Evolutionary conservation across 441 rosid genomes (phyloP).

Genomic region (Metrosideros polymorpha): DNA sequence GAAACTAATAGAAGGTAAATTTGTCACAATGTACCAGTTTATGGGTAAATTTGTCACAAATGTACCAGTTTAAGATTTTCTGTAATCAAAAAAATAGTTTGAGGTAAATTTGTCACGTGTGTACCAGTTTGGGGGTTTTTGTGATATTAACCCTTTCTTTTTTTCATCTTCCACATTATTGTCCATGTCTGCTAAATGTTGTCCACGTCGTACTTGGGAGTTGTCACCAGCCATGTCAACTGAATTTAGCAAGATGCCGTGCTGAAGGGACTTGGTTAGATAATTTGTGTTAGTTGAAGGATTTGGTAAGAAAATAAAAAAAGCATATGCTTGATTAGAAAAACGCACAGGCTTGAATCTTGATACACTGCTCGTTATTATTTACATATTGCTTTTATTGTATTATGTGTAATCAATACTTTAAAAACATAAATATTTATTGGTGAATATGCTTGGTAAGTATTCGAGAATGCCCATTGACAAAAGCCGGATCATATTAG

Average conservation of each 20-base stretch:
- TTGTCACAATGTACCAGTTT: too few species aligned
- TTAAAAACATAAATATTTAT: background rate
- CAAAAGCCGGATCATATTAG: background rate
- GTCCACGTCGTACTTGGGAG: too few species aligned
- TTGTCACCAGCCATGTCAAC: background rate
- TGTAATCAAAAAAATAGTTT: too few species aligned
- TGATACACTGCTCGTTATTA: rapidly evolving
- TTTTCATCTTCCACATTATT: too few species aligned
- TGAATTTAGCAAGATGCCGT: rapidly evolving
- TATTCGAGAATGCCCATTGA: background rate
- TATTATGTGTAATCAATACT: background rate
- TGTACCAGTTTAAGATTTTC: too few species aligned
- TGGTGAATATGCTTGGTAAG: background rate
- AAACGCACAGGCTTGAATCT: rapidly evolving
- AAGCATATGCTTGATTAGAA: background rate
- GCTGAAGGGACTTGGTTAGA: background rate
- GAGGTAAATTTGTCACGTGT: too few species aligned
- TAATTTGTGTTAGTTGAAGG: background rate
- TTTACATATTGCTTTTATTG: background rate
- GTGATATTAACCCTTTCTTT: too few species aligned
- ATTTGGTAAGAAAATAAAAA: background rate
- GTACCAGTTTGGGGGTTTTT: too few species aligned
- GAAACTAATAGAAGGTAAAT: too few species aligned
- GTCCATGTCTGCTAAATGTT: too few species aligned
- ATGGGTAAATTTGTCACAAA: too few species aligned